A percentile compares a stretch with the other conserved stretches of the same genome.
Evolutionary conservation across 2,329 filamentous ascomycete species (phyloP).

Genomic region (Pseudogymnoascus sp.): DNA sequence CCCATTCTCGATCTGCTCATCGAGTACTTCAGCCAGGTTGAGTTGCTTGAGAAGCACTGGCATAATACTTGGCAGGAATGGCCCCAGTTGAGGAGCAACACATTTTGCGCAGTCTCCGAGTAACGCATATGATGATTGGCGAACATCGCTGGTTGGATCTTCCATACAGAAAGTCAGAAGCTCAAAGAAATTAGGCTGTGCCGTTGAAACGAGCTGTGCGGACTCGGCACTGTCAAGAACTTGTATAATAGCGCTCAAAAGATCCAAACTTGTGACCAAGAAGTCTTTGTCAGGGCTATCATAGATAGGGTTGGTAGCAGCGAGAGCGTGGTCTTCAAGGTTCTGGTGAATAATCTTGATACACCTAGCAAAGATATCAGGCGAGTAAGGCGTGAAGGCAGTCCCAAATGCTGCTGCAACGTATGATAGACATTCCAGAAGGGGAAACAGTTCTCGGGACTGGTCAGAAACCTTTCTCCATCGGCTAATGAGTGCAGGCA

Average conservation of each 20-base stretch:
- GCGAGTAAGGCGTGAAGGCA: conserved; percentile 75
- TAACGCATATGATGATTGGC: conserved; percentile 90
- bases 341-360: conserved; percentile 88
- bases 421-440: conserved; percentile 94
- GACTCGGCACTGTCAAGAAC: conserved; percentile 69
- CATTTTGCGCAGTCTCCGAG: conserved; percentile 93
- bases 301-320: conserved; percentile 55
- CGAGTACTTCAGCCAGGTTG: conserved; percentile 66
- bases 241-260: conserved; percentile 88
- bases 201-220: conserved; percentile 63
- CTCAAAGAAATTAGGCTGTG: conserved; percentile 81
- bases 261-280: conserved; percentile 85
- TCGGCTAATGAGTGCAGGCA: conserved; percentile 83
- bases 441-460: conserved; percentile 85
- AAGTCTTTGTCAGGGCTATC: conserved; percentile 95
- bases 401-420: conserved; percentile 79
- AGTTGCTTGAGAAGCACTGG: conserved; percentile 81
- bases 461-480: conserved; percentile 84
- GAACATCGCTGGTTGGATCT: conserved; percentile 81
- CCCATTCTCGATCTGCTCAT: conserved; percentile 73
- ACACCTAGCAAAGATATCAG: conserved; percentile 79
- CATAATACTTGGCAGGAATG: conserved; percentile 64
- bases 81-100: conserved; percentile 72
- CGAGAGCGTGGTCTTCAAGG: conserved; percentile 68
- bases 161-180: conserved; percentile 87